Percentiles rank a stretch among this genome's conserved stretches.
Evolutionary conservation across 2,329 filamentous ascomycete species (phyloP).

Genomic region (Exophiala mesophila): DNA sequence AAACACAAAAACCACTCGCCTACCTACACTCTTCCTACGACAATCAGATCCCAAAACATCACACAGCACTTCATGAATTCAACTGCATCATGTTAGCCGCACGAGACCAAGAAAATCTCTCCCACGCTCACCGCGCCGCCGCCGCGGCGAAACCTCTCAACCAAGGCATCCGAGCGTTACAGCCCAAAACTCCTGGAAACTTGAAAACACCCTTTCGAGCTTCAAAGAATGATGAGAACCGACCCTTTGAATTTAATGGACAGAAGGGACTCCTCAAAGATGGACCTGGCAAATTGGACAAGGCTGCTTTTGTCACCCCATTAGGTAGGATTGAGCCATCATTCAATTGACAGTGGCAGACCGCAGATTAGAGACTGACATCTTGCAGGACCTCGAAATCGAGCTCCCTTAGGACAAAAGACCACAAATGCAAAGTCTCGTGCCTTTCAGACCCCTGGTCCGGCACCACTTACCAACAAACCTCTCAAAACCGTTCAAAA

Average conservation of each 20-base stretch:
- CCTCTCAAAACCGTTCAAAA: constrained; percentile 60
- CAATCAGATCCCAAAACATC: constrained; percentile 7
- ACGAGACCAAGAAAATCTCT: constrained; percentile 82
- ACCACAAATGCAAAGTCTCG: constrained; percentile 89
- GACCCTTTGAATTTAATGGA: constrained; percentile 51
- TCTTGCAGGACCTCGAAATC: constrained; percentile 56
- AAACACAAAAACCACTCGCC: constrained; percentile 2
- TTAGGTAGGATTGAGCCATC: constrained; percentile 57
- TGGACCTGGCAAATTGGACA: constrained; percentile 50
- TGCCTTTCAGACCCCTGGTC: constrained; percentile 61
- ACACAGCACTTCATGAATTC: constrained; percentile 10
- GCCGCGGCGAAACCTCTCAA: constrained; percentile 68
- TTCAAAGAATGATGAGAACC: constrained; percentile 80
- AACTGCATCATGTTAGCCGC: constrained; percentile 63
- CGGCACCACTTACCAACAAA: constrained; percentile 55
- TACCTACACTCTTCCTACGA: constrained; percentile 4
- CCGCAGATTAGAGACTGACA: constrained; percentile 9
- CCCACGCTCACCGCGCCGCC: constrained; percentile 67
- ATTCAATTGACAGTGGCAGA: no score
- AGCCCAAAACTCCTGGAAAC: constrained; percentile 73
- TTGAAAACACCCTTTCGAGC: constrained; percentile 79
- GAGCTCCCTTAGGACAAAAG: constrained; percentile 85
- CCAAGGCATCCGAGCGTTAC: constrained; percentile 56
- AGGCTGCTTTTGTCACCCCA: constrained; percentile 70
- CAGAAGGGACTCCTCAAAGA: constrained; percentile 56